phyloP scores from a whole-genome alignment of 202 grass and related monocot genomes.

The Digitaria exilis region DNA sequence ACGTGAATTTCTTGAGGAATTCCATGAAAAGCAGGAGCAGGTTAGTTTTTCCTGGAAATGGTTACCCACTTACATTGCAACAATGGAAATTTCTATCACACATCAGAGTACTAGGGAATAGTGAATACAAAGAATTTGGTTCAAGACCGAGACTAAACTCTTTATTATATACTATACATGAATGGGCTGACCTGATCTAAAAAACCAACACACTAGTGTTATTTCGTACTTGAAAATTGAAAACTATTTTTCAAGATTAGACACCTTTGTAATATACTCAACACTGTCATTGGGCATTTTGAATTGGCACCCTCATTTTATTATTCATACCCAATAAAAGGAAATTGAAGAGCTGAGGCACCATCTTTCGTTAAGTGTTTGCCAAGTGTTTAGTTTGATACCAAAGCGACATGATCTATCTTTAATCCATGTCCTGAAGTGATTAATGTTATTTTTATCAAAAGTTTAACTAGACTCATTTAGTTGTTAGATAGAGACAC shows the following conservation, averaged over 20 bases:
- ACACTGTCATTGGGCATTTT: background rate
- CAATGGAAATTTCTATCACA: background rate
- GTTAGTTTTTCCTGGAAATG: constrained; percentile 37
- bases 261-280: background rate
- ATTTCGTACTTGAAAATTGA: background rate
- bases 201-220: background rate
- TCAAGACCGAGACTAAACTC: background rate
- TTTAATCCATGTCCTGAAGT: background rate
- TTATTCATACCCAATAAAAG: background rate
- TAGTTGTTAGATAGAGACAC: background rate
- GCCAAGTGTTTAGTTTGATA: background rate
- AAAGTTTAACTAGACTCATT: background rate
- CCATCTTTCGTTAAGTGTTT: background rate
- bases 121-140: background rate
- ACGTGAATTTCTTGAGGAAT: constrained; percentile 88
- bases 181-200: background rate
- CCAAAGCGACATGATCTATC: background rate
- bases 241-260: background rate
- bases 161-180: background rate
- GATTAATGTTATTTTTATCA: background rate
- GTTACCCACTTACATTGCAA: background rate
- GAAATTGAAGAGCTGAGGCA: no score
- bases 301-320: background rate
- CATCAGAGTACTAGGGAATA: background rate
- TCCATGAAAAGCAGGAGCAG: constrained; percentile 99